phyloP scores from a whole-genome alignment of 164 flowering plant genomes.

The Chimonanthus praecox region DNA sequence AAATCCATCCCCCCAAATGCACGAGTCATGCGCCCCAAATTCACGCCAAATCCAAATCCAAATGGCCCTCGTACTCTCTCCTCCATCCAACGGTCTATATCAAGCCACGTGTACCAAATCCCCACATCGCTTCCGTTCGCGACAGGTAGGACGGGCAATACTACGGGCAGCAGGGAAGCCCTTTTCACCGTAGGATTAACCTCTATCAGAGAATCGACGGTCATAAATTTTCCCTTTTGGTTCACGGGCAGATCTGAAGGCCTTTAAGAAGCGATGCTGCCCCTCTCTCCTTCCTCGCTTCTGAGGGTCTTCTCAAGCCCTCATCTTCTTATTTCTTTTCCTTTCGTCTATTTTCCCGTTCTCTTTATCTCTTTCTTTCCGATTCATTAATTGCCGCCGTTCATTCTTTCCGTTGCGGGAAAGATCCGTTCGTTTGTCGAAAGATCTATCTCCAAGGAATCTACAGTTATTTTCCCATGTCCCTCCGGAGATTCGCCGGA shows the following conservation, averaged over 20 bases:
- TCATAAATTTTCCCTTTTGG: background rate
- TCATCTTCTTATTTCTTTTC: background rate
- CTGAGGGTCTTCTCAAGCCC: slow-evolving; percentile 20
- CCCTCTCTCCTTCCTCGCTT: slow-evolving; percentile 16
- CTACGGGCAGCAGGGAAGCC: slow-evolving; percentile 15
- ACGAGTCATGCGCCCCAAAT: slow-evolving; percentile 10
- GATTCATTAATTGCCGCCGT: too few relatives aligned
- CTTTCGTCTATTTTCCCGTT: background rate
- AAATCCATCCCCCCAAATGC: slow-evolving; percentile 3
- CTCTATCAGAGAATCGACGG: slow-evolving; percentile 5
- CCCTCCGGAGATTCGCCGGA: slow-evolving; percentile 10
- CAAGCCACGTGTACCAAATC: slow-evolving; percentile 14
- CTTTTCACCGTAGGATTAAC: slow-evolving; percentile 10
- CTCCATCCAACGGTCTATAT: background rate
- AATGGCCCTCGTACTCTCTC: slow-evolving; percentile 3
- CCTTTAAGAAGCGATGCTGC: slow-evolving; percentile 28
- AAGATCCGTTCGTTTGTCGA: too few relatives aligned
- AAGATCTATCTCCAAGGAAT: too few relatives aligned
- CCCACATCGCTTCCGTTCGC: slow-evolving; percentile 14
- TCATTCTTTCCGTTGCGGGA: too few relatives aligned
- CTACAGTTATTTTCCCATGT: background rate
- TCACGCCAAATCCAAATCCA: slow-evolving; percentile 15
- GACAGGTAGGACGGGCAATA: slow-evolving; percentile 25
- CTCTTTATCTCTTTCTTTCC: too few relatives aligned
- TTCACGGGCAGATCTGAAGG: slow-evolving; percentile 26